Base-by-base conservation (phyloP, 2,329 filamentous ascomycete genomes). In the Colletotrichum sp. region DNA sequence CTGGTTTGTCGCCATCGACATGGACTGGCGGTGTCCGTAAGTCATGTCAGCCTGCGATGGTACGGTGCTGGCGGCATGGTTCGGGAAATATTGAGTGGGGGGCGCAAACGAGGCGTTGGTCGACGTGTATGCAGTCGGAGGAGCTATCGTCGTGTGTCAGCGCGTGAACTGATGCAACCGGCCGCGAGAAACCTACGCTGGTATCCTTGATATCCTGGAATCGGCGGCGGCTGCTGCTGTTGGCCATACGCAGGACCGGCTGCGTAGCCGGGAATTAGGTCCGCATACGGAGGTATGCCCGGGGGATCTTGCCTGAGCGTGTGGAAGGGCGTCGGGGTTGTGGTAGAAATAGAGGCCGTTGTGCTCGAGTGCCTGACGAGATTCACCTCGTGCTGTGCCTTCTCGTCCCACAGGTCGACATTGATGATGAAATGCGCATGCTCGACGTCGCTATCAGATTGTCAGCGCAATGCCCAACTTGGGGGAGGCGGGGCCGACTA, bases 301-400 rank as follows among this genome's bases (percentile, higher is more conserved):
- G 27, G 27, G 57, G 24, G 57, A 9, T 75, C 62, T 27, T 73
- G 70, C 18, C 73, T 69, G 6, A 76, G 92, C 79, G 71, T 18
- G 80, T 91, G 80, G 29, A 33, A 94, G 98, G 1, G 95, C 95
- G 8, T 93, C 6, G 93, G 93, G 11, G 93, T 94, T 11, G 94
- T 94, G 6, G 94, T 93, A 4, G 93, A 94, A 78, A 98, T 98
- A 16, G 94, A 95, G 2, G 95, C 94, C 5, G 88, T 89, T 31
- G 90, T 91, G 74, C 91, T 91, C 2, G 88, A 90, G 65, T 90
- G 88, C 80, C 92, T 91, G 29, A 92, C 88, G 72, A 93, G 88
- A 70, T 93, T 93, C 36, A 93, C 91, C 82, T 93, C 92, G 70
- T 90, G 87, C 1, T 88, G 86, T 21, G 91, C 90, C 58, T 92